Base-by-base conservation (phyloP, 176 grass and related monocot genomes). In the Oryza coarctata region DNA sequence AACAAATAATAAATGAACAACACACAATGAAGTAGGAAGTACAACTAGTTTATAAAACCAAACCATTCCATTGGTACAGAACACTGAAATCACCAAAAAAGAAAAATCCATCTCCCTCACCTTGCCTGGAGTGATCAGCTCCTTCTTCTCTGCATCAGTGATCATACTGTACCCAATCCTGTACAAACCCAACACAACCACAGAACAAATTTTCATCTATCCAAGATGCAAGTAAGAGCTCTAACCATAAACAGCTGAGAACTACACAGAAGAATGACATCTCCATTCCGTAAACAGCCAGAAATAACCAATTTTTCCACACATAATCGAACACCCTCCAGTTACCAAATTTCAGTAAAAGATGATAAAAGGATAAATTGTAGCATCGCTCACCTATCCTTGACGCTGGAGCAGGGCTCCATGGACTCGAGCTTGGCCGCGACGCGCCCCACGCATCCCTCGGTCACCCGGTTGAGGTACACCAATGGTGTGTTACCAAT, bases 111-210 rank as follows among this genome's bases (percentile, higher is more conserved):
- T 73, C 26, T 52, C 44, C 78, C 71, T 9, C 73, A 98, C 95
- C 86, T 57, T 80, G 38, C 92, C 92, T 45, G 90, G 92, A 64
- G 18, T 61, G 73, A 98, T 98, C 2, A 86, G 34, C 1, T 88
- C 90, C 41, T 86, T 91, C 58, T 88, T 82, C 84, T 98, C 95
- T 15, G 95, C 95, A 68, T 98, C 95, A 22, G 77, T 78, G 79
- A 98, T 94, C 95, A 98, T 98, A 55, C 92, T 98, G 52, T 94
- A 94, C 1, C 88, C 95, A 93, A 98, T 98, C 88, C 95, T 98
- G 89, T 44, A 62, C 45, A 72, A 43, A 43, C 0, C 32, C 13
- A 85, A 55, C 0, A 35, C 58, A 63, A 15, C 7, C 8, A 27
- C 17, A 44, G 33, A 22, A 30, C 14, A 1, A 28, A 39, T 20